Conservation (phyloP, 768 basidiomycete genomes). For the Rhodocollybia butyracea region DNA sequence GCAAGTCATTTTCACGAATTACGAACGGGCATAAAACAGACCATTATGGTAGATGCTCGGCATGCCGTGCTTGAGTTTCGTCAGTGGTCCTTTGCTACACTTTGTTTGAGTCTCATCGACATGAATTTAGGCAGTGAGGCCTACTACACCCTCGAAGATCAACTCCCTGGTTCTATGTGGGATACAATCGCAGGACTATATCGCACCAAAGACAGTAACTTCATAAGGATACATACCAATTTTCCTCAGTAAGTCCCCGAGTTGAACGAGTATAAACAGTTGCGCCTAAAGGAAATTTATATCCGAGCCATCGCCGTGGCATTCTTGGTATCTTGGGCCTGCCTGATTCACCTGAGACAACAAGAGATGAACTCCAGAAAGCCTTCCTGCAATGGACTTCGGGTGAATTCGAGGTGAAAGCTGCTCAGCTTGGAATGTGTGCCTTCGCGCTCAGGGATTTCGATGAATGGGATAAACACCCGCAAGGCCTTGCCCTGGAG, state of each 20-base stretch:
- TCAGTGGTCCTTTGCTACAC: too few relatives aligned
- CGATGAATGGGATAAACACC: constrained; percentile 46
- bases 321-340: constrained; percentile 44
- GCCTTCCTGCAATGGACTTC: constrained; percentile 41
- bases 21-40: constrained; percentile 42
- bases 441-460: constrained; percentile 48
- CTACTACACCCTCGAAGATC: constrained; percentile 44
- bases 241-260: constrained; percentile 51
- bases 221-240: constrained; percentile 60
- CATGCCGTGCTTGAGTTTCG: constrained; percentile 57
- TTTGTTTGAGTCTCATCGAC: too few relatives aligned
- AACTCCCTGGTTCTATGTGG: constrained; percentile 33
- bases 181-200: constrained; percentile 54
- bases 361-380: constrained; percentile 32
- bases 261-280: not conserved
- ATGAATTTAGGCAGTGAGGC: too few relatives aligned
- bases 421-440: constrained; percentile 42
- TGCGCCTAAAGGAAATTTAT: not conserved
- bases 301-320: constrained; percentile 44
- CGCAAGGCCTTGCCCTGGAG: constrained; percentile 40
- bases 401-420: constrained; percentile 44
- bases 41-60: constrained; percentile 49
- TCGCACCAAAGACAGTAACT: constrained; percentile 44
- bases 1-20: constrained; percentile 48
- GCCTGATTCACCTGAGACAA: constrained; percentile 25